A percentile compares a stretch with the other conserved stretches of the same genome.
phyloP scores from a whole-genome alignment of 2,329 filamentous ascomycete species.

The Dactylella cylindrospora region DNA sequence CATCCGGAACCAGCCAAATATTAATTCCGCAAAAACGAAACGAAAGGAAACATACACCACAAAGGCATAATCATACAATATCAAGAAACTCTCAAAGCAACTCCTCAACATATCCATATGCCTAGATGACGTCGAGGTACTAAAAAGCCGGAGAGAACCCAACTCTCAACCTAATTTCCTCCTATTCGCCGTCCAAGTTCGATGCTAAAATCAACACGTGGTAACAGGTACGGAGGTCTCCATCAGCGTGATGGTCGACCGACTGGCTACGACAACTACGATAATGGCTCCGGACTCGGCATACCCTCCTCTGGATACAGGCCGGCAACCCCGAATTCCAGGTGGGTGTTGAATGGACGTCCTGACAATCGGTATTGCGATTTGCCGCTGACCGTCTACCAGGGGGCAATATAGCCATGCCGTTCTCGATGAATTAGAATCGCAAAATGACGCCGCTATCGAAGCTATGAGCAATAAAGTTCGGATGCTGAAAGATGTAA shows the following conservation, averaged over 20 bases:
- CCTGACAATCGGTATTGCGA: too few relatives aligned
- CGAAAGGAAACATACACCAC: neutral
- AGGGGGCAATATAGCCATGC: slow-evolving; percentile 91
- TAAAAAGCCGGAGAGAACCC: neutral
- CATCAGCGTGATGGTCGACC: slow-evolving; percentile 42
- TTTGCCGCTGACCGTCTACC: slow-evolving; percentile 41
- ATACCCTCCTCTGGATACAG: slow-evolving; percentile 56
- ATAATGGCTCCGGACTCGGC: slow-evolving; percentile 14
- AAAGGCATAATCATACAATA: neutral
- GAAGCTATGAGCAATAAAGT: slow-evolving; percentile 91
- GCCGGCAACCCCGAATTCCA: slow-evolving; percentile 69
- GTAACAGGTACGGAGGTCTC: slow-evolving; percentile 36
- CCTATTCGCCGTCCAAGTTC: neutral
- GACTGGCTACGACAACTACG: slow-evolving; percentile 21
- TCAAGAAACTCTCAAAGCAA: too few relatives aligned
- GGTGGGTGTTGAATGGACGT: too few relatives aligned
- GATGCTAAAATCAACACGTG: neutral
- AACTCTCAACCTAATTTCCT: neutral
- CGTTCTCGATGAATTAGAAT: slow-evolving; percentile 88
- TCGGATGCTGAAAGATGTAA: slow-evolving; percentile 80
- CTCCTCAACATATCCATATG: too few relatives aligned
- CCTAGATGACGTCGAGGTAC: slow-evolving; percentile 42
- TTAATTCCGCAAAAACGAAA: slow-evolving; percentile 1
- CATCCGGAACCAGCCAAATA: neutral
- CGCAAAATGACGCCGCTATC: slow-evolving; percentile 88